Evolutionary conservation across 164 flowering plant species (phyloP), one percentile per base, ranked within the genome.

Genomic region (Berberis vulgaris): DNA sequence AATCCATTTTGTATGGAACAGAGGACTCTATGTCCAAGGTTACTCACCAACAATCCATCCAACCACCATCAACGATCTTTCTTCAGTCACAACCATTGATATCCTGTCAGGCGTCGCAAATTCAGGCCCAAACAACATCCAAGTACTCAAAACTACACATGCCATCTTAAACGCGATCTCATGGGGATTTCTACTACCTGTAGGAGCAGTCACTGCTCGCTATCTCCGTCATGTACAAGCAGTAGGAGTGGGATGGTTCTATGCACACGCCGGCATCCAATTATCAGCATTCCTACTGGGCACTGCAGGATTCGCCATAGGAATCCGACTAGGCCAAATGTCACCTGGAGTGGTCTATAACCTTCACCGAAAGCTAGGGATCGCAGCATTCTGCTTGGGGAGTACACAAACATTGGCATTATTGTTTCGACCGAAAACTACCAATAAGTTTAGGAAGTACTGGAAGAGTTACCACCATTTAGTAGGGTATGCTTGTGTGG

Each of bases 381-480:
- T 91, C 39, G 86, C 89, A 0, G 84, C 77, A 0, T 84, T 94
- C 46, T 77, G 77, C 55, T 58, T 91, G 50, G 99, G 85, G 8
- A 73, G 85, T 5, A 56, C 87, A 8, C 99, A 94, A 69, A 85
- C 93, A 2, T 67, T 89, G 70, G 99, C 99, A 0, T 65, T 94
- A 64, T 61, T 91, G 59, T 94, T 94, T 59, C 60, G 97, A 76
- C 99, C 99, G 0, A 89, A 80, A 66, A 86, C 88, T 0, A 89
- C 89, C 1, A 67, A 85, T 75, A 91, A 87, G 75, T 91, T 79
- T 67, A 71, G 99, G 73, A 88, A 79, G 73, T 94, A 91, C 63
- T 94, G 99, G 99, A 91, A 94, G 64, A 87, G 96, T 0, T 94
- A 94, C 72, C 99, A 91, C 76, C 99, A 94, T 69, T 85, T 94